Conservation (phyloP, 129 eudicot species). For the Helichrysum umbraculigerum region DNA sequence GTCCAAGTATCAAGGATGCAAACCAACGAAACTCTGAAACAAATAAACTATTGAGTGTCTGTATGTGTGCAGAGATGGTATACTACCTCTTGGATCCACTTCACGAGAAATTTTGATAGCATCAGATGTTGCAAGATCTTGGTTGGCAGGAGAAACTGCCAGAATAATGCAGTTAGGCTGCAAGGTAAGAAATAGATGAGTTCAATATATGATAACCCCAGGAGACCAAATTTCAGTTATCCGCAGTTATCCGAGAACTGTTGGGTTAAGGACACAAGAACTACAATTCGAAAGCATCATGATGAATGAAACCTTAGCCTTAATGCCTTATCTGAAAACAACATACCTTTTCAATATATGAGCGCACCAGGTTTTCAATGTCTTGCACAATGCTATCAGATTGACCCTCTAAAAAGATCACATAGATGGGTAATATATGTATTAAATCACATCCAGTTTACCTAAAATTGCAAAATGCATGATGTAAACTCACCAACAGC, state of each 20-base stretch:
- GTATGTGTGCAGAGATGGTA: conserved; percentile 14
- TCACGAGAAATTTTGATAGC: conserved; percentile 95
- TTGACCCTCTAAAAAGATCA: conserved; percentile 69
- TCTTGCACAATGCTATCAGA: conserved; percentile 80
- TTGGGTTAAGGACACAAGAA: neutral
- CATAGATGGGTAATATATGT: neutral
- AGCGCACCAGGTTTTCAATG: conserved; percentile 89
- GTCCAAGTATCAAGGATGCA: neutral
- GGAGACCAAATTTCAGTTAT: neutral
- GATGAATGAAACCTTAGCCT: neutral
- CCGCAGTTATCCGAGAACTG: neutral
- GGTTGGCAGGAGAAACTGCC: conserved; percentile 98
- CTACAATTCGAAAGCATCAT: neutral
- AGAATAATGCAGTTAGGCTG: conserved; percentile 99
- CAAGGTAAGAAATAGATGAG: conserved; percentile 35
- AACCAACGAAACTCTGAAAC: neutral
- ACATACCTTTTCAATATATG: conserved; percentile 88
- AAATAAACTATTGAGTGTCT: neutral
- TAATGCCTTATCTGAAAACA: neutral
- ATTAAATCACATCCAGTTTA: neutral
- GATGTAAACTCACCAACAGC: conserved; percentile 79
- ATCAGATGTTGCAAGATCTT: conserved; percentile 98
- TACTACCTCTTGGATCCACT: conserved; percentile 92
- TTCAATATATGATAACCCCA: conserved; percentile 12
- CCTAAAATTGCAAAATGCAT: conserved; percentile 13